phyloP scores from a whole-genome alignment of 2,329 filamentous ascomycete genomes.

The Hyphodiscus sp. region DNA sequence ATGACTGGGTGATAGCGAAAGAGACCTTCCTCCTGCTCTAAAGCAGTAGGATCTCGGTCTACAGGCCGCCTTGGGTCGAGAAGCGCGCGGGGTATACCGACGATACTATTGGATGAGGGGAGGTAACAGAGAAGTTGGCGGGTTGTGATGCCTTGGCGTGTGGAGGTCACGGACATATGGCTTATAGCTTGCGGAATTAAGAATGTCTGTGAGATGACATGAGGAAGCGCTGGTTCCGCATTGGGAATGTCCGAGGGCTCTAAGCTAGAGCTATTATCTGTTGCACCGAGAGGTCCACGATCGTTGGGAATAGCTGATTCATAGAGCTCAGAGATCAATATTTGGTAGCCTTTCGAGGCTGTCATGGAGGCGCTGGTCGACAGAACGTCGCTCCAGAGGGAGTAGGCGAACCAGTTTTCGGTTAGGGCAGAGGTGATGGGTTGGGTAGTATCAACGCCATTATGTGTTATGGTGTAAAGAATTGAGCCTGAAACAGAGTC shows the following conservation, averaged over 20 bases:
- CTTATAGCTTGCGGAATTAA: constrained; percentile 74
- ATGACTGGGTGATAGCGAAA: constrained; percentile 68
- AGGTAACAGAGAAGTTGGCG: constrained; percentile 76
- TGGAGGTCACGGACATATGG: constrained; percentile 77
- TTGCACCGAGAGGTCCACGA: constrained; percentile 67
- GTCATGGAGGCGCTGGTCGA: constrained; percentile 50
- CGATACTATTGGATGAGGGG: constrained; percentile 64
- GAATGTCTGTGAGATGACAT: constrained; percentile 74
- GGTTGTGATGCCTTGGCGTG: constrained; percentile 83
- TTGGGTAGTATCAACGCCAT: constrained; percentile 66
- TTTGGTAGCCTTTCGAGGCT: constrained; percentile 72
- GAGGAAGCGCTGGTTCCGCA: constrained; percentile 53
- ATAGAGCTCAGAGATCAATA: constrained; percentile 82
- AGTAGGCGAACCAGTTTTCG: constrained; percentile 95
- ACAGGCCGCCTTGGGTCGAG: constrained; percentile 84
- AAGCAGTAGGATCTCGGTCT: constrained; percentile 71
- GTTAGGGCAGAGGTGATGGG: constrained; percentile 72
- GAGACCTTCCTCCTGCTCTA: constrained; percentile 79
- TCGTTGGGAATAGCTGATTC: constrained; percentile 80
- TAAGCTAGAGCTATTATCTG: constrained; percentile 71
- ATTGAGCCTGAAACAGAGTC: constrained; percentile 82
- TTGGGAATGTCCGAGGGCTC: constrained; percentile 53
- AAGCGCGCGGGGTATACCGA: constrained; percentile 70
- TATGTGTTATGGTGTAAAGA: constrained; percentile 63
- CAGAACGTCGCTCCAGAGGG: constrained; percentile 58